A percentile compares a stretch with the other conserved stretches of the same genome.
Evolutionary conservation across 2,329 filamentous ascomycete genomes (phyloP).

Genomic region (Colletotrichum simmondsii): DNA sequence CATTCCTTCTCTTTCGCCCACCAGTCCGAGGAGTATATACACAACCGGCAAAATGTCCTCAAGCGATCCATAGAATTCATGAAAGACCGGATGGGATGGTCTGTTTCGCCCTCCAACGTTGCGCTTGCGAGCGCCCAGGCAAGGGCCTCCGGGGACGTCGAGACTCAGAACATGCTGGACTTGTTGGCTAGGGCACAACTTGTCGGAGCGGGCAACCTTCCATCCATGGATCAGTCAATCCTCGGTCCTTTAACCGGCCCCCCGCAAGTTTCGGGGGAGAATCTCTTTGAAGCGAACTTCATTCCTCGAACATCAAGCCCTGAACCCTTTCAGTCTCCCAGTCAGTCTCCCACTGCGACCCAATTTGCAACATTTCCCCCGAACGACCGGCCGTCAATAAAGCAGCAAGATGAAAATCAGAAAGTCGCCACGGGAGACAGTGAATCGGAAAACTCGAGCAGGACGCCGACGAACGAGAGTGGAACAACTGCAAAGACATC

Average conservation of each 20-base stretch:
- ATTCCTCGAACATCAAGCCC: conserved; percentile 63
- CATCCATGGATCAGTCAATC: conserved; percentile 55
- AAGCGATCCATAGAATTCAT: conserved; percentile 97
- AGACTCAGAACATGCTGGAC: conserved; percentile 92
- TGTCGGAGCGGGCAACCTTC: conserved; percentile 74
- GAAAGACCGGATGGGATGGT: conserved; percentile 89
- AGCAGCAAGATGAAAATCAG: conserved; percentile 28
- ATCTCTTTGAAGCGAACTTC: conserved; percentile 89
- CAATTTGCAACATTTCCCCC: conserved; percentile 19
- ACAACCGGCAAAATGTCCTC: conserved; percentile 91
- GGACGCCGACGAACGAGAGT: conserved; percentile 67
- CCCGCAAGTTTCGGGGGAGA: conserved; percentile 76
- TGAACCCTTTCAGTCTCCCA: conserved; percentile 53
- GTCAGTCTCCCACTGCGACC: conserved; percentile 45
- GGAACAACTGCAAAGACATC: conserved; percentile 62
- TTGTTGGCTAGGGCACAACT: conserved; percentile 84
- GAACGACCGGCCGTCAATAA: conserved; percentile 19
- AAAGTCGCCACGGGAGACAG: conserved; percentile 37
- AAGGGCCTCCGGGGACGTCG: conserved; percentile 82
- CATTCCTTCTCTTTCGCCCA: conserved; percentile 99
- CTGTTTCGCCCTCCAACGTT: conserved; percentile 71
- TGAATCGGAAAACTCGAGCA: conserved; percentile 61
- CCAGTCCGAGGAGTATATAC: conserved; percentile 90
- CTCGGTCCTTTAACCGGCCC: conserved; percentile 81
- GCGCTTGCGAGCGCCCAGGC: conserved; percentile 87